Conservation (phyloP, 108 stramenopile species). For the Licmophora abbreviata region DNA sequence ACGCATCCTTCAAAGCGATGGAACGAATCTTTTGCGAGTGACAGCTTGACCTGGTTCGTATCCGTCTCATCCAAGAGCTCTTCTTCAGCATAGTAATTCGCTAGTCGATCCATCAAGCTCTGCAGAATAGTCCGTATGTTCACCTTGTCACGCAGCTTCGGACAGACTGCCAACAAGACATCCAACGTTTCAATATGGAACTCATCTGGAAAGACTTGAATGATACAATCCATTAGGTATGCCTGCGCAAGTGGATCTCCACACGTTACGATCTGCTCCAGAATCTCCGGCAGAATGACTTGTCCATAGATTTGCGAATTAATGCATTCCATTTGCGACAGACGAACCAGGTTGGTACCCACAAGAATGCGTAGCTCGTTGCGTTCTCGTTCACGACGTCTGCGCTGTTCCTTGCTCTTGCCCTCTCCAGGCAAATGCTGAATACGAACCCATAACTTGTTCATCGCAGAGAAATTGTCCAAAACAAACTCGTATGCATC, state of each 20-base stretch:
- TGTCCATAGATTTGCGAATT: slow-evolving; percentile 77
- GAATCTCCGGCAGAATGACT: slow-evolving; percentile 70
- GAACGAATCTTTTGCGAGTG: slow-evolving; percentile 76
- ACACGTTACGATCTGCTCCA: slow-evolving; percentile 88
- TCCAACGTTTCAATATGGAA: slow-evolving; percentile 96
- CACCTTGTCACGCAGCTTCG: slow-evolving; percentile 90
- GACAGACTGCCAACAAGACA: slow-evolving; percentile 78
- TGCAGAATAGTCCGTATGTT: slow-evolving; percentile 91
- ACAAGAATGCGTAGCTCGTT: slow-evolving; percentile 95
- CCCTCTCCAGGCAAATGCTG: slow-evolving; percentile 83
- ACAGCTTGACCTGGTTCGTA: slow-evolving; percentile 63
- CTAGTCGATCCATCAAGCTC: slow-evolving; percentile 88
- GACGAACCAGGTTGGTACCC: slow-evolving; percentile 93
- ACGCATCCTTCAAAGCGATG: slow-evolving; percentile 89
- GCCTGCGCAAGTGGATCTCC: slow-evolving; percentile 95
- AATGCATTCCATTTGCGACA: slow-evolving; percentile 90
- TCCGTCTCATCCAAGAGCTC: slow-evolving; percentile 70
- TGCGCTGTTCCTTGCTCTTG: slow-evolving; percentile 71
- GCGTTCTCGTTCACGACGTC: slow-evolving; percentile 92
- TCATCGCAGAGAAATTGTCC: slow-evolving; percentile 94
- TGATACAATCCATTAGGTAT: slow-evolving; percentile 96
- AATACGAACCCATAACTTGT: slow-evolving; percentile 98
- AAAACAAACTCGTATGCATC: slow-evolving; percentile 94
- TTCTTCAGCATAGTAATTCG: slow-evolving; percentile 73
- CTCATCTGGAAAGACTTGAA: slow-evolving; percentile 97